These are phyloP conservation scores for Serpula lacrymans DNA, from an alignment of 768 basidiomycete genomes.

Conservation along the genomic window DNA sequence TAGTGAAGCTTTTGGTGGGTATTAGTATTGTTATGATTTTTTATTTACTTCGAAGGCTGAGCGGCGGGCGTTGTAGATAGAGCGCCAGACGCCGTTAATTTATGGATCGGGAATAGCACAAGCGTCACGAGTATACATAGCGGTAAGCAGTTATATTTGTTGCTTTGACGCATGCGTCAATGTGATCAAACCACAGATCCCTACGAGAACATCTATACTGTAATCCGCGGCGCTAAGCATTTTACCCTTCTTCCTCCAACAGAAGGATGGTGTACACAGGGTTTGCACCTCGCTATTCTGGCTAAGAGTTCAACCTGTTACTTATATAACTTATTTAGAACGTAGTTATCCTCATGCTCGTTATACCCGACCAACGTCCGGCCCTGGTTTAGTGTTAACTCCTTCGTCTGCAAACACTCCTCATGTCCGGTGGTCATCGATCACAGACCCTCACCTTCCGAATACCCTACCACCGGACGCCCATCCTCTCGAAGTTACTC, in stretches of 20 bases:
- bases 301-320: not conserved
- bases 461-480: slow-evolving; percentile 47
- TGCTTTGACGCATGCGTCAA: slow-evolving; percentile 3
- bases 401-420: slow-evolving; percentile 32
- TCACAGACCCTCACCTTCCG: slow-evolving; percentile 53
- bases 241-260: slow-evolving; percentile 87
- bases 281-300: slow-evolving; percentile 35
- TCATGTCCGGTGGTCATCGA: slow-evolving; percentile 79
- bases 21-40: not conserved
- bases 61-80: too few species aligned
- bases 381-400: slow-evolving; percentile 22
- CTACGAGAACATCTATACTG: slow-evolving; percentile 92
- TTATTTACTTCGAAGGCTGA: too few species aligned
- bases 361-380: slow-evolving; percentile 42
- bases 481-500: slow-evolving; percentile 61
- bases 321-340: slow-evolving; percentile 34
- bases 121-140: slow-evolving; percentile 86
- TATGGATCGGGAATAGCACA: slow-evolving; percentile 83
- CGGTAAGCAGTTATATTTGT: slow-evolving; percentile 42
- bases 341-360: slow-evolving; percentile 62
- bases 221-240: slow-evolving; percentile 78
- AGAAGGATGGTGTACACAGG: slow-evolving; percentile 81
- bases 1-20: slow-evolving; percentile 71
- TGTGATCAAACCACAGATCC: slow-evolving; percentile 49
- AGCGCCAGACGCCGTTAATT: slow-evolving; percentile 83